Conservation (phyloP, 2,329 filamentous ascomycete species). For the Chaetomium sp. region DNA sequence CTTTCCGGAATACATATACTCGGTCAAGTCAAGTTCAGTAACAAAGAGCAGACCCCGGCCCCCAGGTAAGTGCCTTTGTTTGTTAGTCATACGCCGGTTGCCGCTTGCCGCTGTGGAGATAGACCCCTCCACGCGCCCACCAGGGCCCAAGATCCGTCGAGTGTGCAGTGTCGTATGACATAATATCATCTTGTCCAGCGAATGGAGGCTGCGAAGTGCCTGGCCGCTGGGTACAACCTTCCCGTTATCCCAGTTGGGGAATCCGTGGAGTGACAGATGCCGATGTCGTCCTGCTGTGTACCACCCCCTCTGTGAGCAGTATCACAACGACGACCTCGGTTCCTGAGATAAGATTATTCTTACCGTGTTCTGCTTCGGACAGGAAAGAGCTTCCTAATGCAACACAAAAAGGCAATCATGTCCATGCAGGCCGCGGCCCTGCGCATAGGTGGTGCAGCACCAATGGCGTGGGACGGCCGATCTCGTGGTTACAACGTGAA, state of each 20-base stretch:
- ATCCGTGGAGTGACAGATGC: not conserved
- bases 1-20: too few relatives aligned
- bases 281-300: too few relatives aligned
- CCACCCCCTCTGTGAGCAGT: too few relatives aligned
- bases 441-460: not conserved
- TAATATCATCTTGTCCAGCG: slow-evolving; percentile 10
- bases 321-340: too few relatives aligned
- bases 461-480: not conserved
- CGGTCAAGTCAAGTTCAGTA: too few relatives aligned
- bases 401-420: too few relatives aligned
- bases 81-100: not conserved
- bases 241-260: not conserved
- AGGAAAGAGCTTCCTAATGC: too few relatives aligned
- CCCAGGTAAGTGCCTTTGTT: too few relatives aligned
- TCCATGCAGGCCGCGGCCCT: too few relatives aligned
- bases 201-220: slow-evolving; percentile 1
- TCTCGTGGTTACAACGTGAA: slow-evolving; percentile 1
- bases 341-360: too few relatives aligned
- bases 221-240: not conserved
- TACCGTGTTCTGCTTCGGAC: too few relatives aligned
- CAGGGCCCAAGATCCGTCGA: slow-evolving; percentile 1
- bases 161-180: slow-evolving; percentile 16
- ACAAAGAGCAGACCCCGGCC: too few relatives aligned
- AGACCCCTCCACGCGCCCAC: not conserved
- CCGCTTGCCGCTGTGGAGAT: not conserved